Conservation (phyloP, 1,284 basidiomycete species). For the Lentinula novae-zelandiae region DNA sequence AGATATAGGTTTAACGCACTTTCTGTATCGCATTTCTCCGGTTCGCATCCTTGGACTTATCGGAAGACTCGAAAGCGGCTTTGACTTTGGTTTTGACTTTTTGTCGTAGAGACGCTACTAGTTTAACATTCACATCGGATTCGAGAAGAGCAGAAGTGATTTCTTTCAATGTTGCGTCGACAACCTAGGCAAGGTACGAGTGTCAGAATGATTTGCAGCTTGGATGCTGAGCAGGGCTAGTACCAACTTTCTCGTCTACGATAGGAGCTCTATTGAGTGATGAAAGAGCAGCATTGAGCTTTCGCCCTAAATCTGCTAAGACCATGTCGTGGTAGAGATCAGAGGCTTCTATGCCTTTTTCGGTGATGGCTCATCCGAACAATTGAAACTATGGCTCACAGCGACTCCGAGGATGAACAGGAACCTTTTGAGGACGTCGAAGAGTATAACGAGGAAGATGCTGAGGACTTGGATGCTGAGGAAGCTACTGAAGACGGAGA, state of each 20-base stretch:
- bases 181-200: constrained; percentile 53
- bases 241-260: constrained; percentile 81
- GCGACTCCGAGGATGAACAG: constrained; percentile 67
- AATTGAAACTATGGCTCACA: constrained; percentile 40
- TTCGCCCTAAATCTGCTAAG: constrained; percentile 91
- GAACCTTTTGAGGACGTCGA: constrained; percentile 49
- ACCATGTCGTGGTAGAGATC: constrained; percentile 65
- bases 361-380: background rate
- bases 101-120: constrained; percentile 83
- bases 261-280: constrained; percentile 85
- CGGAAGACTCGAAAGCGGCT: constrained; percentile 67
- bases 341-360: background rate
- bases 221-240: background rate
- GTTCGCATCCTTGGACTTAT: constrained; percentile 78
- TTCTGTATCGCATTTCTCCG: constrained; percentile 89
- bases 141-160: constrained; percentile 93
- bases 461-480: constrained; percentile 43
- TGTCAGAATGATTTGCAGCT: constrained; percentile 14
- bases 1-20: constrained; percentile 37
- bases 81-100: constrained; percentile 90
- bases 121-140: constrained; percentile 97
- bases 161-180: constrained; percentile 93
- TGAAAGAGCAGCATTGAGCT: constrained; percentile 90
- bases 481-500: constrained; percentile 55
- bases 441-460: constrained; percentile 43